Percentiles rank a stretch among this genome's conserved stretches.
Evolutionary conservation across 805 yeast species (phyloP).

Genomic region (Metschnikowia kofuensis): DNA sequence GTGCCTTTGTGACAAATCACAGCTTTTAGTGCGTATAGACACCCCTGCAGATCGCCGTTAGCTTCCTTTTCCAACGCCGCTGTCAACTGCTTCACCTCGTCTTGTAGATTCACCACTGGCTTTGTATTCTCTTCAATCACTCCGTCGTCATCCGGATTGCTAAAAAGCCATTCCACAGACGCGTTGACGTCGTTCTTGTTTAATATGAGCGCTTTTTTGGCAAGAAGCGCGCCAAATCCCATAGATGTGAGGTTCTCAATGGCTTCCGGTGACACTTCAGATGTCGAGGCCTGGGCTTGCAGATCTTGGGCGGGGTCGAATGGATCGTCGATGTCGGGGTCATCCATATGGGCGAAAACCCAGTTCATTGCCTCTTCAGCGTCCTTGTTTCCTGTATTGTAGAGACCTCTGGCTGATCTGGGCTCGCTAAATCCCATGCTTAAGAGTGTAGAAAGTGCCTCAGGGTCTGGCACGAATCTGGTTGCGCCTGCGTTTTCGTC

Average conservation of each 20-base stretch:
- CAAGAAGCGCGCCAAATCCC: slow-evolving; percentile 72
- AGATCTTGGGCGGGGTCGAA: slow-evolving; percentile 28
- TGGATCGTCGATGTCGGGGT: slow-evolving; percentile 68
- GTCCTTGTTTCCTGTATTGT: slow-evolving; percentile 62
- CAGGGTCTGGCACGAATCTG: slow-evolving; percentile 53
- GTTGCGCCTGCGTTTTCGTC: slow-evolving; percentile 1
- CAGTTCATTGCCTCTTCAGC: slow-evolving; percentile 84
- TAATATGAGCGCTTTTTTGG: slow-evolving; percentile 68
- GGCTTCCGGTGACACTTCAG: slow-evolving; percentile 32
- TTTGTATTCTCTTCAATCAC: slow-evolving; percentile 33
- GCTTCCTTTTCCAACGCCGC: slow-evolving; percentile 12
- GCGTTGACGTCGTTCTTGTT: slow-evolving; percentile 62
- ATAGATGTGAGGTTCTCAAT: slow-evolving; percentile 54
- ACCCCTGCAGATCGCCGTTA: slow-evolving; percentile 12
- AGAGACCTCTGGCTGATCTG: slow-evolving; percentile 65
- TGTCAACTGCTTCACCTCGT: slow-evolving; percentile 18
- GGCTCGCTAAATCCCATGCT: slow-evolving; percentile 87
- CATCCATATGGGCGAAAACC: slow-evolving; percentile 88
- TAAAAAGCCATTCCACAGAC: slow-evolving; percentile 90
- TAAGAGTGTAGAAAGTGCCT: slow-evolving; percentile 51
- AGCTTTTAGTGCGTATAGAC: slow-evolving; percentile 50
- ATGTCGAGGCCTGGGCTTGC: not conserved
- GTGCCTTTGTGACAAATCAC: slow-evolving; percentile 87
- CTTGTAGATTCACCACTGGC: slow-evolving; percentile 28
- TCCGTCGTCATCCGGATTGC: slow-evolving; percentile 77